phyloP scores from a whole-genome alignment of 768 basidiomycete genomes.

The Tulasnella sp. region DNA sequence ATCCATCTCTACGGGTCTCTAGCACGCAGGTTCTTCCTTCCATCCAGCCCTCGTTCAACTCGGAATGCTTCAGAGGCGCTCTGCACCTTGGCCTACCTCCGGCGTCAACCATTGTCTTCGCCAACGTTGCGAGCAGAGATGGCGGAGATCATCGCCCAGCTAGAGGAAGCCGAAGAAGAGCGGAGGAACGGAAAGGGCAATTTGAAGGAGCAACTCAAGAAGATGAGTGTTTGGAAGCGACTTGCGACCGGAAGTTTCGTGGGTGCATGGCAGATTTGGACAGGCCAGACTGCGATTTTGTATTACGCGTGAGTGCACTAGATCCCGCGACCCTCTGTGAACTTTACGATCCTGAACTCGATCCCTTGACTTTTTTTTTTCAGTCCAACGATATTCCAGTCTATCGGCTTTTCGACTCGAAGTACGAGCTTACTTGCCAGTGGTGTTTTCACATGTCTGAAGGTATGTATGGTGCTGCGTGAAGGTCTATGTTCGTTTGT shows the following conservation, averaged over 20 bases:
- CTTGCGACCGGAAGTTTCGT: conserved; percentile 19
- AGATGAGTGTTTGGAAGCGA: conserved; percentile 5
- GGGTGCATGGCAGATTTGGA: conserved; percentile 28
- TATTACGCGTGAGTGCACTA: conserved; percentile 26
- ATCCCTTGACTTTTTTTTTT: not conserved
- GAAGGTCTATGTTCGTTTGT: not conserved
- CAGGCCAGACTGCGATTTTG: conserved; percentile 24
- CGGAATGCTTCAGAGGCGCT: not conserved
- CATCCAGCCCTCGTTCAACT: not conserved
- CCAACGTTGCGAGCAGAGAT: conserved; percentile 15
- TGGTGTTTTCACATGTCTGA: conserved; percentile 26
- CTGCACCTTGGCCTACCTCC: conserved; percentile 20
- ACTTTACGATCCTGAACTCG: not conserved
- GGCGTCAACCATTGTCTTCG: conserved; percentile 2
- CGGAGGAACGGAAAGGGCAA: not conserved
- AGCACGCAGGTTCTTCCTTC: not conserved
- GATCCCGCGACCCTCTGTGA: not conserved
- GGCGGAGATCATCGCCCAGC: conserved; percentile 24
- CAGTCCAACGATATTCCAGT: conserved; percentile 28
- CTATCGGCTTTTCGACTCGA: conserved; percentile 26
- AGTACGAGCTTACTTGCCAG: conserved; percentile 27
- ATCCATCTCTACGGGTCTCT: not conserved
- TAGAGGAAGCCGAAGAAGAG: conserved; percentile 21
- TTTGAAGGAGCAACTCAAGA: conserved; percentile 7
- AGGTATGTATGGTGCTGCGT: conserved; percentile 9